A percentile compares a stretch with the other conserved stretches of the same genome.
These are phyloP conservation scores for Neurospora sp. DNA, from an alignment of 495 filamentous ascomycete genomes.

Conservation along the genomic window DNA sequence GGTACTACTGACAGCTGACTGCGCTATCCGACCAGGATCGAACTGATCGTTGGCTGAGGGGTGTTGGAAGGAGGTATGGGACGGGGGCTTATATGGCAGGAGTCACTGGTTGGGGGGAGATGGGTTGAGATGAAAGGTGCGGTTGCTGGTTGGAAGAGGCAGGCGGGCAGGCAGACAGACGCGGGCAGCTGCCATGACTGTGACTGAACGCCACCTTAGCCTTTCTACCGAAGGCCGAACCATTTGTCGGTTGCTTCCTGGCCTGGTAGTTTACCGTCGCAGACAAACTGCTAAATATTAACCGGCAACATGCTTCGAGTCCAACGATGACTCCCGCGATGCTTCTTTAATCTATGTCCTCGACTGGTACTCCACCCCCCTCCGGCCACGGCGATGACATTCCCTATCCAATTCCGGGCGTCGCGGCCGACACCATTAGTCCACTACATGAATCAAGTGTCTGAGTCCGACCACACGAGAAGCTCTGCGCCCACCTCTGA, in stretches of 20 bases:
- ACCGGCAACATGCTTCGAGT: neutral
- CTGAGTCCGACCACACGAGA: too few species aligned
- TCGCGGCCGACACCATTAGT: too few species aligned
- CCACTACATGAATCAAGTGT: too few species aligned
- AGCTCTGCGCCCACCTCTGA: neutral
- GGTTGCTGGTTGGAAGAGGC: neutral
- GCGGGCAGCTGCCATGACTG: too few species aligned
- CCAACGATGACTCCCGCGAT: neutral
- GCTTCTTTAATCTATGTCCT: neutral
- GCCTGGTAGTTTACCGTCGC: too few species aligned
- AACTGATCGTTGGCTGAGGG: neutral
- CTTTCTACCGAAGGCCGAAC: too few species aligned
- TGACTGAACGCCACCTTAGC: too few species aligned
- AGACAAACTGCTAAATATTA: too few species aligned
- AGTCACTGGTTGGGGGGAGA: neutral
- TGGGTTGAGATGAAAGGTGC: neutral
- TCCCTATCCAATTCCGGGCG: too few species aligned
- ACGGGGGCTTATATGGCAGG: neutral
- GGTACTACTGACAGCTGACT: neutral
- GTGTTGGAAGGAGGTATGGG: neutral
- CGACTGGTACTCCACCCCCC: neutral
- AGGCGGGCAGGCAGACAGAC: too few species aligned
- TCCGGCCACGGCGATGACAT: neutral
- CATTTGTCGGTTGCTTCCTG: too few species aligned
- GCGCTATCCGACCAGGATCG: neutral